Conservation (phyloP, 768 basidiomycete species). For the Gautieria morchelliformis region DNA sequence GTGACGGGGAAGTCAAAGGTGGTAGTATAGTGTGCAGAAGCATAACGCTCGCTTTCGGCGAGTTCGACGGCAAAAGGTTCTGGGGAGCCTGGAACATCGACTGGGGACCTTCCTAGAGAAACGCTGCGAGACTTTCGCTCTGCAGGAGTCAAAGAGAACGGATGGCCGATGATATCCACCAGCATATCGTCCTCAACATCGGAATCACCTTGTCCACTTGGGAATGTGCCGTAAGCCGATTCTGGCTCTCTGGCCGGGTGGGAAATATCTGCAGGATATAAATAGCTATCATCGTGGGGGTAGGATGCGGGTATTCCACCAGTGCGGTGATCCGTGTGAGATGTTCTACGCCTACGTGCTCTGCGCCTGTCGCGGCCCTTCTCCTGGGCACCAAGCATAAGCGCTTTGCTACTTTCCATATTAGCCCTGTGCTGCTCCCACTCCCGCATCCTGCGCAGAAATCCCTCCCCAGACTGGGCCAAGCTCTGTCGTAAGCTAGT, state of each 20-base stretch:
- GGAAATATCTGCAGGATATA: not conserved
- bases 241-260: not conserved
- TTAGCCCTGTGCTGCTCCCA: conserved; percentile 34
- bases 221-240: not conserved
- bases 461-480: conserved; percentile 53
- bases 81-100: not conserved
- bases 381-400: not conserved
- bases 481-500: conserved; percentile 56
- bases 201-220: not conserved
- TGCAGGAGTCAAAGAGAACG: not conserved
- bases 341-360: not conserved
- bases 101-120: not conserved
- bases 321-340: not conserved
- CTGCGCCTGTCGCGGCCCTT: not conserved
- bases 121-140: not conserved
- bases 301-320: not conserved
- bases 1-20: not conserved
- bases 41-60: not conserved
- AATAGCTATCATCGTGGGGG: not conserved
- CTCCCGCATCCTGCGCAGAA: conserved; percentile 65
- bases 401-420: not conserved
- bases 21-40: not conserved
- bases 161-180: not conserved
- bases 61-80: not conserved
- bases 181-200: not conserved